A percentile compares a stretch with the other conserved stretches of the same genome.
These are phyloP conservation scores for Fraxinus angustifolia DNA, from an alignment of 305 asterid genomes.

Conservation along the genomic window DNA sequence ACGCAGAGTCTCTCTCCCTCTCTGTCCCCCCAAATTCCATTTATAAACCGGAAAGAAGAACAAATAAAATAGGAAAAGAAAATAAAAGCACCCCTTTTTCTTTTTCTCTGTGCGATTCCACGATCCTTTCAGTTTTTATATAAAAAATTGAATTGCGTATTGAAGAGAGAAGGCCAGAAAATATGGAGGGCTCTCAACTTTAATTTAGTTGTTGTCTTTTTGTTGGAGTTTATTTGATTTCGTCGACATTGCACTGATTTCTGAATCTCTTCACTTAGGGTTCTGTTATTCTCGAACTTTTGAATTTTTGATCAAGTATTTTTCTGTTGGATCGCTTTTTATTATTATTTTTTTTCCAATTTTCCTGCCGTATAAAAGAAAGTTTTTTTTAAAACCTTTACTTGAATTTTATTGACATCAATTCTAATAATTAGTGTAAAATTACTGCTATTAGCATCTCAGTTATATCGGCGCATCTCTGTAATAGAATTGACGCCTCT, in stretches of 20 bases:
- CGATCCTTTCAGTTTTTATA: slow-evolving; percentile 30
- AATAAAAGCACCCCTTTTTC: slow-evolving; percentile 15
- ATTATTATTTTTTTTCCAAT: neutral
- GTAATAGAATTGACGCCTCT: slow-evolving; percentile 16
- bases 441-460: slow-evolving; percentile 7
- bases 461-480: neutral
- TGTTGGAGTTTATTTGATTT: slow-evolving; percentile 14
- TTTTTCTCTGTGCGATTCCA: slow-evolving; percentile 19
- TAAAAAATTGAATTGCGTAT: slow-evolving; percentile 2
- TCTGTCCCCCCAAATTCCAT: slow-evolving; percentile 12
- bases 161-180: neutral
- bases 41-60: slow-evolving; percentile 5
- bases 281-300: slow-evolving; percentile 14
- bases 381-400: neutral
- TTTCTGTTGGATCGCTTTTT: neutral
- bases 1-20: neutral
- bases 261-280: slow-evolving; percentile 33
- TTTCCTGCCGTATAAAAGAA: neutral
- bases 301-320: neutral
- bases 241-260: slow-evolving; percentile 29
- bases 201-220: neutral
- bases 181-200: neutral
- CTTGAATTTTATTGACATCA: slow-evolving; percentile 2
- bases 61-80: neutral
- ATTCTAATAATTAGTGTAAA: slow-evolving; percentile 17